phyloP scores from a whole-genome alignment of 306 rosid genomes.

The Sophora flavescens region DNA sequence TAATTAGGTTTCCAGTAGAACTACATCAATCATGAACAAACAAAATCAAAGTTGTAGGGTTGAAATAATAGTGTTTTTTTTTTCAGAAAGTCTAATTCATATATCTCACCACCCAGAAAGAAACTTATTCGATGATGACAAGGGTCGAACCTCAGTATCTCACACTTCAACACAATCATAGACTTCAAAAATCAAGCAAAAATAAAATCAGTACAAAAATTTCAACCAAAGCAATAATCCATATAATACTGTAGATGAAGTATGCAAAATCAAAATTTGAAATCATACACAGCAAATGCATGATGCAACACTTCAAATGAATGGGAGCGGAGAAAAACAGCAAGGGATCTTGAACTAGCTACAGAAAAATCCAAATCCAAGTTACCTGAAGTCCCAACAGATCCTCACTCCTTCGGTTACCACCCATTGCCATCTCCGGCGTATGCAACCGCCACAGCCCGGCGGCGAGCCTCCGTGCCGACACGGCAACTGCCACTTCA shows the following conservation, averaged over 20 bases:
- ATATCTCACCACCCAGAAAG: constrained; percentile 28
- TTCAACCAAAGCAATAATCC: constrained; percentile 21
- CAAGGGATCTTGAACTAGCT: constrained; percentile 34
- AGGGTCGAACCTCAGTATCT: constrained; percentile 39
- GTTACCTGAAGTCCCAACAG: constrained; percentile 70
- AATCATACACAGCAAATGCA: constrained; percentile 34
- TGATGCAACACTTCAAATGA: not conserved
- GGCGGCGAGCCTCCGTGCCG: constrained; percentile 90
- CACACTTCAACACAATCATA: constrained; percentile 1
- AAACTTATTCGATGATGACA: constrained; percentile 34
- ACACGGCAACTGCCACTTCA: constrained; percentile 49
- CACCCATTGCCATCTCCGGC: constrained; percentile 60
- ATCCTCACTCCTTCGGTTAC: constrained; percentile 9
- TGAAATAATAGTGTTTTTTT: not conserved
- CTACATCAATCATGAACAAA: constrained; percentile 21
- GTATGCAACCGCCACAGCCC: constrained; percentile 84
- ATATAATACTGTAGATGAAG: constrained; percentile 23
- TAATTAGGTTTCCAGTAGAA: not conserved
- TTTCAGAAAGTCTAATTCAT: not conserved
- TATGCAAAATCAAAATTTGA: constrained; percentile 28
- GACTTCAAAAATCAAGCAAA: constrained; percentile 44
- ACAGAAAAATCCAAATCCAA: not conserved
- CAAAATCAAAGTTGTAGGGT: not conserved
- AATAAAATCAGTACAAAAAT: constrained; percentile 21
- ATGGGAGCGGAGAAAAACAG: constrained; percentile 2